These are phyloP conservation scores for Hypoxylon sp. DNA, from an alignment of 2,329 filamentous ascomycete species.

Conservation along the genomic window DNA sequence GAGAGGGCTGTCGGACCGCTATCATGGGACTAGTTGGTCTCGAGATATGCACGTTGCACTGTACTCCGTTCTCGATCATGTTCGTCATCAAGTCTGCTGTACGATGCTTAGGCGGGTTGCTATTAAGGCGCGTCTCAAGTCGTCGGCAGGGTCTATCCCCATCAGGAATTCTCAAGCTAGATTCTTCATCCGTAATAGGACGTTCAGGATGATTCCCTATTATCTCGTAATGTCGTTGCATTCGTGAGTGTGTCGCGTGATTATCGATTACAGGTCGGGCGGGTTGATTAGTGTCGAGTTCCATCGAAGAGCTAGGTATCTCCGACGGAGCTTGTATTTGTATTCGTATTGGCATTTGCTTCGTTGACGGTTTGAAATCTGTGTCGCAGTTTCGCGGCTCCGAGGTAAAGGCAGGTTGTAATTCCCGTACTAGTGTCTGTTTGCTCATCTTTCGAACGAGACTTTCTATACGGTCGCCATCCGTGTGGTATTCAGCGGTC, in stretches of 20 bases:
- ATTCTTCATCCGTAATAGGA: conserved; percentile 8
- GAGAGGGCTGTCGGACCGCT: conserved; percentile 22
- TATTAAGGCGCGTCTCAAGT: conserved; percentile 37
- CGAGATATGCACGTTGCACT: conserved; percentile 52
- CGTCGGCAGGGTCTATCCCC: conserved; percentile 28
- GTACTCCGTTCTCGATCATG: conserved; percentile 52
- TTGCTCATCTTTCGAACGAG: conserved; percentile 45
- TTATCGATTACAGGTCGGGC: conserved; percentile 29
- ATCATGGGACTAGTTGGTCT: conserved; percentile 38
- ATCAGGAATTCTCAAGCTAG: conserved; percentile 11
- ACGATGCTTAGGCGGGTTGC: conserved; percentile 43
- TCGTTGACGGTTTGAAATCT: not conserved
- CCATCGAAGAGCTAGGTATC: conserved; percentile 22
- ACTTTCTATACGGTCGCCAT: conserved; percentile 36
- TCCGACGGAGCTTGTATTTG: conserved; percentile 27
- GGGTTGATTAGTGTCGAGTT: conserved; percentile 17
- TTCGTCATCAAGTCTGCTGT: conserved; percentile 46
- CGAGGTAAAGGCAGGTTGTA: not conserved
- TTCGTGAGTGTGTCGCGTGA: conserved; percentile 19
- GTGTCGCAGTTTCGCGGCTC: conserved; percentile 9
- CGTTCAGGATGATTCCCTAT: conserved; percentile 4
- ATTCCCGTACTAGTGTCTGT: conserved; percentile 43
- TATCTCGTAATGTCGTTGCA: conserved; percentile 15
- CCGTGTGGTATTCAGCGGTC: not conserved
- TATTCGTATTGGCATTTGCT: conserved; percentile 28